These are phyloP conservation scores for Phytopythium helicoides DNA, from an alignment of 352 stramenopile genomes.

Conservation along the genomic window DNA sequence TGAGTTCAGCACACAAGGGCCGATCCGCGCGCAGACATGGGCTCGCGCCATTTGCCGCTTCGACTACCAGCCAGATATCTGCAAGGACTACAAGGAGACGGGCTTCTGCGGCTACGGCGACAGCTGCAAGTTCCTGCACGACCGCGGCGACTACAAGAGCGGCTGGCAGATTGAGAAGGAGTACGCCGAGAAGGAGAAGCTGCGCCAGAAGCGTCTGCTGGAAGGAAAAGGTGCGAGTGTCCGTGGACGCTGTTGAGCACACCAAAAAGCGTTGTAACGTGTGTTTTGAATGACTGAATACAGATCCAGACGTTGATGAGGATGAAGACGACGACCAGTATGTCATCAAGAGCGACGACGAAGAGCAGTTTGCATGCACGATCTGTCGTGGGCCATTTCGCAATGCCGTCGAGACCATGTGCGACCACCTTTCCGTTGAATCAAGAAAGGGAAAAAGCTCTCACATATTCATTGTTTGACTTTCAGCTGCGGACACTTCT, in stretches of 20 bases:
- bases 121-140: conserved; percentile 98
- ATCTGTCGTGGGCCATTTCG: conserved; percentile 93
- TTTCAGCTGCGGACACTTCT: conserved; percentile 93
- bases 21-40: conserved; percentile 94
- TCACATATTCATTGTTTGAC: conserved; percentile 2
- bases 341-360: conserved; percentile 55
- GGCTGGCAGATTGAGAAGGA: conserved; percentile 98
- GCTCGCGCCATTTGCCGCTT: conserved; percentile 94
- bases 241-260: not conserved
- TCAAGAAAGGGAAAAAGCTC: too few relatives aligned
- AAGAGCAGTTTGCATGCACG: conserved; percentile 94
- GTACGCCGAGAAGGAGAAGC: conserved; percentile 92
- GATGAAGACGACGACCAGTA: conserved; percentile 71
- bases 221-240: conserved; percentile 31
- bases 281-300: not conserved
- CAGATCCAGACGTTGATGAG: conserved; percentile 41
- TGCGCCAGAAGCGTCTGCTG: conserved; percentile 75
- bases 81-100: conserved; percentile 99
- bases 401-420: conserved; percentile 93
- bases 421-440: too few relatives aligned
- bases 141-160: conserved; percentile 96
- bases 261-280: not conserved
- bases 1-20: conserved; percentile 82
- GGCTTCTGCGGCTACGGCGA: conserved; percentile 98
- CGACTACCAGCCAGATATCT: conserved; percentile 98